A percentile compares a stretch with the other conserved stretches of the same genome.
Evolutionary conservation across 129 eudicot genomes (phyloP).

Genomic region (Ambrosia trifida): DNA sequence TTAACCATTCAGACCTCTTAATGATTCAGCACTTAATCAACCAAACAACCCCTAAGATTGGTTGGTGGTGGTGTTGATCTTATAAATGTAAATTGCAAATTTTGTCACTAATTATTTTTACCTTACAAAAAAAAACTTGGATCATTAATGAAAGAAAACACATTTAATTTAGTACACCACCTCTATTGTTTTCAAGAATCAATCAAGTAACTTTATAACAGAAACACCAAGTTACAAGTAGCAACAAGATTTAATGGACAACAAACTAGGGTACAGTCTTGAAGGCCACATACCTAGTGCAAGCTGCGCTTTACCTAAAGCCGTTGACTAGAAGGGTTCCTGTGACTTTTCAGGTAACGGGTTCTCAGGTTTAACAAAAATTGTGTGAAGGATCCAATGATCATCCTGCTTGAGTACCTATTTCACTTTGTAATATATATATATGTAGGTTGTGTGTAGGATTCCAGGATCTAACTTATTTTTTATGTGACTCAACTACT

Average conservation of each 20-base stretch:
- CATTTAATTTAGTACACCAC: neutral
- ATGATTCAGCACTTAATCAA: no score
- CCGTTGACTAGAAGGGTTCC: no score
- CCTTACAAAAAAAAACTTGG: no score
- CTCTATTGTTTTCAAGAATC: neutral
- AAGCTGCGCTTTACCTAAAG: no score
- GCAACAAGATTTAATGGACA: slow-evolving; percentile 4
- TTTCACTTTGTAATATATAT: slow-evolving; percentile 19
- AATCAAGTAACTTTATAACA: neutral
- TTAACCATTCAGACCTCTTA: no score
- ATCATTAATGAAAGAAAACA: neutral
- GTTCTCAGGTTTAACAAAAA: no score
- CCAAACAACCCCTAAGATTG: no score
- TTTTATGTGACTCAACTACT: slow-evolving; percentile 7
- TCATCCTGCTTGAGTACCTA: slow-evolving; percentile 21
- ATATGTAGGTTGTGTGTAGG: slow-evolving; percentile 14
- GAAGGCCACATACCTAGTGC: no score
- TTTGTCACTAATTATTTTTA: neutral
- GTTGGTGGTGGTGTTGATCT: slow-evolving; percentile 9
- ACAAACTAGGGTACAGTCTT: neutral
- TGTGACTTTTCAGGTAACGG: no score
- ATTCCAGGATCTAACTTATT: slow-evolving; percentile 15
- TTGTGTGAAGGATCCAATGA: slow-evolving; percentile 7
- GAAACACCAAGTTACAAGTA: neutral
- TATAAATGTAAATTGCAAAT: neutral